Conservation (phyloP, 2,329 filamentous ascomycete genomes). For the Emericellopsis atlantica region DNA sequence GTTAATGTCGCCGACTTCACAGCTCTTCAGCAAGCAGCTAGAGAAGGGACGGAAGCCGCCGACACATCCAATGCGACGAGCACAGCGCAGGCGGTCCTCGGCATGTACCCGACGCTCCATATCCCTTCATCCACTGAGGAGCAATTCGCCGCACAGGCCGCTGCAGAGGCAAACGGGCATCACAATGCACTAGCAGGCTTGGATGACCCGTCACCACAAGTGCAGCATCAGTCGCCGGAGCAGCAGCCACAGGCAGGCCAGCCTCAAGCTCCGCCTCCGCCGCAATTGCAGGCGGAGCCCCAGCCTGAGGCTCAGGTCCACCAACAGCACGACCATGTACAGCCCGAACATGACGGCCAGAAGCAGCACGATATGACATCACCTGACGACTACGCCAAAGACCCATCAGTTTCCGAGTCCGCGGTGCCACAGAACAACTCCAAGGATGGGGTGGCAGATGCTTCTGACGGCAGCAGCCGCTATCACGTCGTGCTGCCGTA, state of each 20-base stretch:
- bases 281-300: neutral
- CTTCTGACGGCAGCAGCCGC: constrained; percentile 14
- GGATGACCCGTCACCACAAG: constrained; percentile 1
- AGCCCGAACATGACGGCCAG: constrained; percentile 13
- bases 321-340: constrained; percentile 2
- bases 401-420: constrained; percentile 5
- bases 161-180: constrained; percentile 15
- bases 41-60: constrained; percentile 18
- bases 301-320: neutral
- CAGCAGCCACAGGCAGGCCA: constrained; percentile 7
- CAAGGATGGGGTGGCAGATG: constrained; percentile 15
- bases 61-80: constrained; percentile 35
- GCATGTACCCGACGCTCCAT: constrained; percentile 47
- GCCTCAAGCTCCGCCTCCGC: neutral
- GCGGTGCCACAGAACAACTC: constrained; percentile 17
- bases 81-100: constrained; percentile 46
- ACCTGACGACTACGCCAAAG: constrained; percentile 8
- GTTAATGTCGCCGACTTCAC: constrained; percentile 42
- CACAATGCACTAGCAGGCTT: constrained; percentile 14
- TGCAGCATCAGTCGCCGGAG: neutral
- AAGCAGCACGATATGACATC: too few relatives aligned
- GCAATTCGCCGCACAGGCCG: constrained; percentile 42
- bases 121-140: constrained; percentile 45
- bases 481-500: constrained; percentile 10
- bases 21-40: constrained; percentile 41